Evolutionary conservation across 2,329 filamentous ascomycete genomes (phyloP).

Genomic region (Beauveria medogensis): DNA sequence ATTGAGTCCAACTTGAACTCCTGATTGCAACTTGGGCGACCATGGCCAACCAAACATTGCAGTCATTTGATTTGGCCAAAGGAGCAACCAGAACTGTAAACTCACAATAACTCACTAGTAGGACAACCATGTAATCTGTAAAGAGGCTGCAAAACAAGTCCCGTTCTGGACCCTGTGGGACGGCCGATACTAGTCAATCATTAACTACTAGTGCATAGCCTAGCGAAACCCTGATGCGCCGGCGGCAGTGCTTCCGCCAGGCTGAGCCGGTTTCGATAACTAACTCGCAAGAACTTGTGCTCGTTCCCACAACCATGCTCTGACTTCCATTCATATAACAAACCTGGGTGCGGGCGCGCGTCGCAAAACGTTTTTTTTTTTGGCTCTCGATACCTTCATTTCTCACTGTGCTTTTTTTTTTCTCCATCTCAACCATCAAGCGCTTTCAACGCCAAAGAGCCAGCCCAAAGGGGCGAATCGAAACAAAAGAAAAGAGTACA

Average conservation of each 20-base stretch:
- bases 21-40: too few relatives aligned
- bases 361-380: background rate
- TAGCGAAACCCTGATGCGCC: background rate
- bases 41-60: too few relatives aligned
- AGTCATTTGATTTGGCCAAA: too few relatives aligned
- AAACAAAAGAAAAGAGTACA: background rate
- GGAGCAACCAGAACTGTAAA: background rate
- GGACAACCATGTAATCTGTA: too few relatives aligned
- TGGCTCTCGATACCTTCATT: background rate
- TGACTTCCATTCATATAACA: background rate
- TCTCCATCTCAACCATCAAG: background rate
- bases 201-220: background rate
- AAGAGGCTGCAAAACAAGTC: background rate
- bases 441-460: background rate
- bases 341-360: background rate
- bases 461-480: background rate
- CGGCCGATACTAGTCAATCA: background rate
- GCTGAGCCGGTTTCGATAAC: background rate
- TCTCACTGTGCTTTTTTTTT: background rate
- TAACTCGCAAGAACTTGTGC: background rate
- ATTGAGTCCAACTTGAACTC: too few relatives aligned
- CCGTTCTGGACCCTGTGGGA: background rate
- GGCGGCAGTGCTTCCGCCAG: slow-evolving; percentile 1
- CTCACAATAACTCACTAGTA: background rate
- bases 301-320: background rate